These are phyloP conservation scores for Fusarium anthophilum DNA, from an alignment of 2,329 filamentous ascomycete genomes.

Conservation along the genomic window DNA sequence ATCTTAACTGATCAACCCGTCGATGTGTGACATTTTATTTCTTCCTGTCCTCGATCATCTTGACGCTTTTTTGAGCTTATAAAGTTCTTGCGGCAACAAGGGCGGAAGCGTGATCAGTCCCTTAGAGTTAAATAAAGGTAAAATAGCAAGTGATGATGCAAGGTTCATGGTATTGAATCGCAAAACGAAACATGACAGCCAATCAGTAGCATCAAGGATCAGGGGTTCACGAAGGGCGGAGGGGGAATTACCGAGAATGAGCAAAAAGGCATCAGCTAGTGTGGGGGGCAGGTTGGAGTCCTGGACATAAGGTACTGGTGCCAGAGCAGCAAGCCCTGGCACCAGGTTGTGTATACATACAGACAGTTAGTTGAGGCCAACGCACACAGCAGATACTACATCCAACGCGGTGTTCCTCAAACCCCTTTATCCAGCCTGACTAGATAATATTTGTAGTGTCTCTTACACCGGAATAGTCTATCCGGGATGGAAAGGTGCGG, in stretches of 20 bases:
- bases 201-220: conserved; percentile 18
- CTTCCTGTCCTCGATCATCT: background rate
- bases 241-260: conserved; percentile 10
- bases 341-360: background rate
- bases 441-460: background rate
- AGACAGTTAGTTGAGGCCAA: background rate
- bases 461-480: background rate
- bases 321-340: background rate
- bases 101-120: conserved; percentile 20
- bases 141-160: conserved; percentile 21
- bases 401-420: background rate
- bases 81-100: conserved; percentile 24
- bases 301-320: background rate
- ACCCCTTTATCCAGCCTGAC: background rate
- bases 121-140: background rate
- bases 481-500: background rate
- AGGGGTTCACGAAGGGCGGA: conserved; percentile 14
- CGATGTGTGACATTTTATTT: background rate
- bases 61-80: conserved; percentile 14
- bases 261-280: conserved; percentile 19
- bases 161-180: conserved; percentile 24
- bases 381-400: background rate
- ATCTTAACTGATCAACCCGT: background rate
- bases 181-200: conserved; percentile 19
- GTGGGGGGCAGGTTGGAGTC: conserved; percentile 7